These are phyloP conservation scores for Verticillium dahliae DNA, from an alignment of 2,329 filamentous ascomycete genomes.

Conservation along the genomic window DNA sequence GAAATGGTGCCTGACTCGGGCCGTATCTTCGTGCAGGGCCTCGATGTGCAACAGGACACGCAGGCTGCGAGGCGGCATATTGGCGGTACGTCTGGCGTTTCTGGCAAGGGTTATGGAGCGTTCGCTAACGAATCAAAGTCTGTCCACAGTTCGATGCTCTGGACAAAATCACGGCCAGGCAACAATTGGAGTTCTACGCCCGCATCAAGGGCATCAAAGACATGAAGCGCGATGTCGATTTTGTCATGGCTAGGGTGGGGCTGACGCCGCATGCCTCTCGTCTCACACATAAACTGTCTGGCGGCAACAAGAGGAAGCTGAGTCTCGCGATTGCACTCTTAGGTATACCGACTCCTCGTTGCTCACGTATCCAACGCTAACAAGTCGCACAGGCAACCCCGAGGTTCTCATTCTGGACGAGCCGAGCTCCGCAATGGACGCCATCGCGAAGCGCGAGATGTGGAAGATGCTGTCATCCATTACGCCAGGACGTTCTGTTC, in stretches of 20 bases:
- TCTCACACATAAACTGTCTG: constrained; percentile 59
- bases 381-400: constrained; percentile 53
- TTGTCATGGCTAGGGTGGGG: constrained; percentile 58
- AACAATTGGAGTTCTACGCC: constrained; percentile 67
- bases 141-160: constrained; percentile 67
- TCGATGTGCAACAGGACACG: constrained; percentile 54
- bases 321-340: constrained; percentile 66
- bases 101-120: no score
- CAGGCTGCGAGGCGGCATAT: constrained; percentile 49
- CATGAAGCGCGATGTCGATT: constrained; percentile 53
- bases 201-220: constrained; percentile 58
- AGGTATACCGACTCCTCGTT: constrained; percentile 39
- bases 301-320: constrained; percentile 71
- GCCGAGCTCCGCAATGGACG: constrained; percentile 66
- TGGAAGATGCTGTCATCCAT: constrained; percentile 62
- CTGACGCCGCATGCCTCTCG: constrained; percentile 51
- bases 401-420: constrained; percentile 66
- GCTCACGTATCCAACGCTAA: neutral
- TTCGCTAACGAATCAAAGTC: constrained; percentile 22
- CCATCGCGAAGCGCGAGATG: constrained; percentile 65
- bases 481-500: constrained; percentile 54
- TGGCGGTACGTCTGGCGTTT: constrained; percentile 27
- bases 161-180: constrained; percentile 63
- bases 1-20: constrained; percentile 56
- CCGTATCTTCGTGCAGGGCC: constrained; percentile 58